phyloP scores from a whole-genome alignment of 805 yeast genomes.

The Wickerhamiella parazyma region DNA sequence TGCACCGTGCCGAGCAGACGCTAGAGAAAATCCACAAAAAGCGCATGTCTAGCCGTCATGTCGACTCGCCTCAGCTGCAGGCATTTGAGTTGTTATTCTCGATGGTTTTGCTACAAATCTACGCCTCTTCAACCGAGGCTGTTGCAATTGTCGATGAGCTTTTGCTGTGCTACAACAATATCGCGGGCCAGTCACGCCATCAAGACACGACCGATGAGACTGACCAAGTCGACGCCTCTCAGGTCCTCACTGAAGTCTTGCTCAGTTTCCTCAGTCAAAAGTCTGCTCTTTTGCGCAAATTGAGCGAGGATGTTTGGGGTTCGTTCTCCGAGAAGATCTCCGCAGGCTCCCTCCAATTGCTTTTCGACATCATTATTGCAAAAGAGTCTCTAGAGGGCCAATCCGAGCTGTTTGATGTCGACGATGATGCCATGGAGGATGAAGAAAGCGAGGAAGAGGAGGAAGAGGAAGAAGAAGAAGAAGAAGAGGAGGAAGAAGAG shows the following conservation, averaged over 20 bases:
- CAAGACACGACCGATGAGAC: slow-evolving; percentile 26
- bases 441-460: slow-evolving; percentile 32
- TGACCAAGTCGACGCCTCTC: slow-evolving; percentile 30
- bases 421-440: slow-evolving; percentile 28
- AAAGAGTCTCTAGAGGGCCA: slow-evolving; percentile 78
- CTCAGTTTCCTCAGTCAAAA: slow-evolving; percentile 44
- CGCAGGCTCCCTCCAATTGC: slow-evolving; percentile 32
- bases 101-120: slow-evolving; percentile 62
- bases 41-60: slow-evolving; percentile 27
- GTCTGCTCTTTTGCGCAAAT: slow-evolving; percentile 42
- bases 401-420: slow-evolving; percentile 52
- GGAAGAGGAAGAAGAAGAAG: slow-evolving; percentile 28
- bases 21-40: slow-evolving; percentile 33
- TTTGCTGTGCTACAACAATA: slow-evolving; percentile 39
- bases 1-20: slow-evolving; percentile 35
- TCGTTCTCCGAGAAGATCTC: slow-evolving; percentile 37
- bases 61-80: slow-evolving; percentile 32
- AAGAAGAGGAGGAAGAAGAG: slow-evolving; percentile 29
- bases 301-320: slow-evolving; percentile 45
- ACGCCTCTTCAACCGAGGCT: slow-evolving; percentile 60
- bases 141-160: slow-evolving; percentile 62
- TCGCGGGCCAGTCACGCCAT: slow-evolving; percentile 28
- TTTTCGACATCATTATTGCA: slow-evolving; percentile 44
- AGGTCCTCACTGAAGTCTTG: slow-evolving; percentile 45
- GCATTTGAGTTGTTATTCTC: slow-evolving; percentile 71